These are phyloP conservation scores for Cunninghamia lanceolata DNA, from an alignment of 75 land plant genomes.

Conservation along the genomic window DNA sequence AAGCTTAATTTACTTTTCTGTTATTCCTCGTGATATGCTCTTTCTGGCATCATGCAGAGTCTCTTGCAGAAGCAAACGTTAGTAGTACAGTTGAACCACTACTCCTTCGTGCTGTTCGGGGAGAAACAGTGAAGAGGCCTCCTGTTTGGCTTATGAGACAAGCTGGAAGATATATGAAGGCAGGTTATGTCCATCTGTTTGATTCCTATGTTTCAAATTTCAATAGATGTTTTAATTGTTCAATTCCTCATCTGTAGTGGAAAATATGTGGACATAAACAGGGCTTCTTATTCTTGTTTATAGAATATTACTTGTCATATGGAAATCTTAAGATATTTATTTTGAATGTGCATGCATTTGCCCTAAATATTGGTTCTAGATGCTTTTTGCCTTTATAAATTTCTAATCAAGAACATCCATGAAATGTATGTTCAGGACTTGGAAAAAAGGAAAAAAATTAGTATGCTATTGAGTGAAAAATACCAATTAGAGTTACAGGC, in stretches of 20 bases:
- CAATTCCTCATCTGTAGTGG: background rate
- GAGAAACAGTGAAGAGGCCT: constrained; percentile 88
- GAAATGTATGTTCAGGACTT: background rate
- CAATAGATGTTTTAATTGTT: background rate
- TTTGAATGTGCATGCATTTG: background rate
- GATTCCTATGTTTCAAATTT: background rate
- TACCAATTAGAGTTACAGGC: background rate
- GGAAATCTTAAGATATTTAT: background rate
- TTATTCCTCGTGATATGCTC: background rate
- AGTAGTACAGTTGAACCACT: constrained; percentile 63
- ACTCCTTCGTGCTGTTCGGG: constrained; percentile 79
- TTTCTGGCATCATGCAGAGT: constrained; percentile 18
- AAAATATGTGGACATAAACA: background rate
- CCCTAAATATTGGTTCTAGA: background rate
- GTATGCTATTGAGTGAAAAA: background rate
- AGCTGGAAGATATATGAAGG: constrained; percentile 99
- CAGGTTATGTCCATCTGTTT: constrained; percentile 27
- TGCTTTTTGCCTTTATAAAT: background rate
- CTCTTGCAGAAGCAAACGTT: constrained; percentile 36
- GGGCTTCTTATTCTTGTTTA: background rate
- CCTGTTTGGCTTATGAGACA: constrained; percentile 99
- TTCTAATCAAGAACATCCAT: background rate
- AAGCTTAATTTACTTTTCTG: background rate
- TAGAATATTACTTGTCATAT: background rate
- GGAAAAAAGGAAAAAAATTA: background rate